Evolutionary conservation across 2,329 filamentous ascomycete genomes (phyloP).

Genomic region (Gremmenia infestans): DNA sequence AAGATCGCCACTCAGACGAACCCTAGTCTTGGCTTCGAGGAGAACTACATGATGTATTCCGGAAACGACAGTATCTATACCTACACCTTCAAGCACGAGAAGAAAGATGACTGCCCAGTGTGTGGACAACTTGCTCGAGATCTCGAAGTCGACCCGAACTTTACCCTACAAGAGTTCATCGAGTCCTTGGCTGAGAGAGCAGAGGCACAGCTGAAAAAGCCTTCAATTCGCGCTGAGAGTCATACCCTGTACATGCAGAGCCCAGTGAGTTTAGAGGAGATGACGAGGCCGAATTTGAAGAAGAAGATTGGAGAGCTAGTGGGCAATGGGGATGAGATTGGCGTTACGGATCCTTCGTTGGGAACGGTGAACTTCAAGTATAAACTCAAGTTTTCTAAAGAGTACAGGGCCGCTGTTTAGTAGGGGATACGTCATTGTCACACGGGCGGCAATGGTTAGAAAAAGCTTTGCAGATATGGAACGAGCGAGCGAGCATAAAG

Average conservation of each 20-base stretch:
- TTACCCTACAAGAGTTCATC: conserved; percentile 77
- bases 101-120: conserved; percentile 91
- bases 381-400: conserved; percentile 25
- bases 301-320: conserved; percentile 76
- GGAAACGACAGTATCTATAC: conserved; percentile 95
- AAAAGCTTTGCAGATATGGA: neutral
- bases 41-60: conserved; percentile 99
- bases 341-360: conserved; percentile 89
- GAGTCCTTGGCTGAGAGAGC: conserved; percentile 77
- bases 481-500: neutral
- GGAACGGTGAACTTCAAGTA: conserved; percentile 38
- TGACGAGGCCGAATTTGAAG: conserved; percentile 75
- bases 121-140: conserved; percentile 80
- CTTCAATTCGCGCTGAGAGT: conserved; percentile 73
- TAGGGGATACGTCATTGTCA: neutral
- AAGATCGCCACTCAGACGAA: conserved; percentile 85
- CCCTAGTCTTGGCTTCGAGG: conserved; percentile 70
- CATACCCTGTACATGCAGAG: conserved; percentile 89
- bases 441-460: neutral
- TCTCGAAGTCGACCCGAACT: conserved; percentile 63
- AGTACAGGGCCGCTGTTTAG: conserved; percentile 2
- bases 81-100: conserved; percentile 92
- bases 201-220: conserved; percentile 90
- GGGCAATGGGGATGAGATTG: conserved; percentile 77
- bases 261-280: conserved; percentile 74